Evolutionary conservation across 2,329 filamentous ascomycete genomes (phyloP), one percentile per base, ranked within the genome.

Genomic region (Aspergillus niger): DNA sequence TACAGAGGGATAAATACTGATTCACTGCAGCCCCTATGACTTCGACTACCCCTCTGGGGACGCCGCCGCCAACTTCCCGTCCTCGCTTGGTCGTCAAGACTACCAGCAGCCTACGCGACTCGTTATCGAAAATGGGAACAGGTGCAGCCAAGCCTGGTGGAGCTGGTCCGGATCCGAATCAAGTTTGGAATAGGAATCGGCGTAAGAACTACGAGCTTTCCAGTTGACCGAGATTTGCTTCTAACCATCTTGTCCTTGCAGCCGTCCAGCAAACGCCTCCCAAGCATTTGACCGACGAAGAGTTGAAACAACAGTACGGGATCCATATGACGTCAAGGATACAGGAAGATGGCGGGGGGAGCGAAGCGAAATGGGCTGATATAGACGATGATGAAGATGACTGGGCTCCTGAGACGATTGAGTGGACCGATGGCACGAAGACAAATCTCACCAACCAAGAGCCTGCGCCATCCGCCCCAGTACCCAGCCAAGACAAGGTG

Each of bases 111-210:
- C 73, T 83, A 58, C 79, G 82, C 61, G 82, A 83, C 62, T 78
- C 80, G 17, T 70, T 82, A 48, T 80, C 82, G 39, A 84, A 84
- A 60, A 67, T 80, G 24, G 77, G 77, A 52, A 74, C 82, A 58
- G 75, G 71, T 58, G 76, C 77, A 57, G 78, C 77, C 51, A 77
- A 78, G 61, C 78, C 79, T 59, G 80, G 80, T 57, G 74, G 74
- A 63, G 74, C 75, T 65, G 85, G 83, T n/a, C 86, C 86, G 53
- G 86, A 89, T 75, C 85, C 85, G n/a, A 87, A 81, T 74, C 86
- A 87, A 74, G 86, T 89, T 54, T 89, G 86, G 86, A 89, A 89
- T 71, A 88, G 87, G 76, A 89, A 89, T 70, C 81, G 85, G 76
- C 85, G 85, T 81, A 80, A 69, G 80, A 68, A 68, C 36, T 57